Base-by-base conservation (phyloP, 148 eudicot species). In the Camellia japonica region DNA sequence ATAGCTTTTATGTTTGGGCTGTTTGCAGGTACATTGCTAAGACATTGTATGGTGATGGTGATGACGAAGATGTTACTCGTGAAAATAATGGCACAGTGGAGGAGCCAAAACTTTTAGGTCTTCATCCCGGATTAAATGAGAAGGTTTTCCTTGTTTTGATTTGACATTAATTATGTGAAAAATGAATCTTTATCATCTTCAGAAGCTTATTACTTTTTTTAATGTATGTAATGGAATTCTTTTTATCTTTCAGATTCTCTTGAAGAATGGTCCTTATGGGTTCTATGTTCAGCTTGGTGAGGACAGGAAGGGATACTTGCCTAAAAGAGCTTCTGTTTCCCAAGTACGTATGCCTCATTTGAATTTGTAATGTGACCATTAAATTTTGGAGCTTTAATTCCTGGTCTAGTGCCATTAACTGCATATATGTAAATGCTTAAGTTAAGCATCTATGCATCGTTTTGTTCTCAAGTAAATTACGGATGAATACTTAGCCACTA, bases 261-360 rank as follows among this genome's bases (percentile, higher is more conserved):
- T 93, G 77, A 96, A 96, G 87, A 79, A 81, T 63, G 99, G 99
- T 49, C 99, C 99, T 71, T 96, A 88, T 81, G 99, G 99, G 77
- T 59, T 73, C 84, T 96, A 96, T 88, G 85, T 94, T 71, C 99
- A 96, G 87, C 98, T 96, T 78, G 98, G 99, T 82, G 99, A 92
- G 83, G 97, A 96, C 85, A 90, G 91, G 79, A 94, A 90, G 84
- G 99, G 99, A 77, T 80, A 89, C 80, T 46, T 77, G 56, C 97
- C 97, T 41, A 96, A 96, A 84, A 87, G 99, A 80, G 89, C 98
- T 51, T 85, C 95, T 19, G 82, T 89, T 74, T 79, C 91, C 69
- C 90, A 85, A 85, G 99, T 95, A 78, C 54, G 75, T 16, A 72
- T 20, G 2, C 52, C 56, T 69, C 42, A 8, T 49, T 70, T 81